Evolutionary conservation across 129 eudicot genomes (phyloP), one percentile per base, ranked within the genome.

Genomic region (Sambucus nigra): DNA sequence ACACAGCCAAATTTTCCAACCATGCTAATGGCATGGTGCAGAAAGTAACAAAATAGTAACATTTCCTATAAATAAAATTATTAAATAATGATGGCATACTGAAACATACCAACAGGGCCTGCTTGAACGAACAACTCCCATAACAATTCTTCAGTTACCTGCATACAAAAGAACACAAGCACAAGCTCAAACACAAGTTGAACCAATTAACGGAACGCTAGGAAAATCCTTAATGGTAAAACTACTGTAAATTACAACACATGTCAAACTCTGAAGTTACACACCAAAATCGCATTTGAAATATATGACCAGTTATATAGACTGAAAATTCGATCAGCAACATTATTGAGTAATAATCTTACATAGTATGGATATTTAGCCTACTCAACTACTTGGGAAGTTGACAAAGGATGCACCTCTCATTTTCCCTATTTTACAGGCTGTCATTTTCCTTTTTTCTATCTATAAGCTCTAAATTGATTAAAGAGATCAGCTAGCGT

Each of bases 111-210:
- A 40, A 91, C 99, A 47, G 99, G 95, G 23, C 99, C 99, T 55
- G 95, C 95, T 73, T 91, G 99, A 21, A 91, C 95, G 25, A 86
- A 91, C 71, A 91, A 64, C 75, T 91, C 99, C 95, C 99, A 91
- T 23, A 91, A 61, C 55, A 86, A 56, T 73, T 85, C 99, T 67
- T 91, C 99, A 12, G 82, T 51, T 40, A 76, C 80, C 98, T 91
- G 76, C 54, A 69, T 31, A 53, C 2, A 33, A 58, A 2, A 57
- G 12, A 66, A 47, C 65, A 29, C 32, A 38, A 51, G 47, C 40
- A 74, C 59, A 17, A 69, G 67, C 25, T 15, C 17, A 15, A 10
- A 50, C 11, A 47, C 28, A 47, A 14, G 48, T 16, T 18, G 20
- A 63, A 5, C 52, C 11, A 41, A 18, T 32, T 46, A 21, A 39